phyloP scores from a whole-genome alignment of 768 basidiomycete genomes.

The Russula vinacea region DNA sequence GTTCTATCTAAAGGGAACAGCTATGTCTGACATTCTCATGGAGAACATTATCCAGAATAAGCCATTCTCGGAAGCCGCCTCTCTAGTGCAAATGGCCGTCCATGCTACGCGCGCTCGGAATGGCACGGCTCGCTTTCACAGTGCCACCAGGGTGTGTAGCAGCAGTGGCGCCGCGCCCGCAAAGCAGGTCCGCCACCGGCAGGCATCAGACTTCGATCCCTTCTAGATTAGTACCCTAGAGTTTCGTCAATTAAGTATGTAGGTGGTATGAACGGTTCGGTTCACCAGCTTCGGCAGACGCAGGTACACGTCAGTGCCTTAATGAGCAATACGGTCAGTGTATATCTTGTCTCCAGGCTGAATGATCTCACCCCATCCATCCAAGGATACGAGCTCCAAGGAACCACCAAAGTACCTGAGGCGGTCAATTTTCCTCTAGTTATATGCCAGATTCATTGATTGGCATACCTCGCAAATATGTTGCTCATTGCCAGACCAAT shows the following conservation, averaged over 20 bases:
- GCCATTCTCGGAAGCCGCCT: background rate
- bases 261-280: slow-evolving; percentile 14
- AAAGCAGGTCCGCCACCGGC: background rate
- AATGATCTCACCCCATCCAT: slow-evolving; percentile 72
- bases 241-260: slow-evolving; percentile 2
- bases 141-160: background rate
- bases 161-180: background rate
- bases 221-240: slow-evolving; percentile 79
- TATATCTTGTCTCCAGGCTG: slow-evolving; percentile 3
- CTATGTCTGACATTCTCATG: background rate
- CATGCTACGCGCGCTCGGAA: background rate
- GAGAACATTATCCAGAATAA: slow-evolving; percentile 1
- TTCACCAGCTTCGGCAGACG: slow-evolving; percentile 76
- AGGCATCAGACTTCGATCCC: slow-evolving; percentile 66
- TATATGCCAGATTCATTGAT: background rate
- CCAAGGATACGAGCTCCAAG: slow-evolving; percentile 70
- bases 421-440: background rate
- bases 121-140: background rate
- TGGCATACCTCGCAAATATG: slow-evolving; percentile 73
- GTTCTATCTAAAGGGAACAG: background rate
- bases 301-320: slow-evolving; percentile 81
- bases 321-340: slow-evolving; percentile 16
- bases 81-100: background rate
- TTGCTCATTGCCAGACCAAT: slow-evolving; percentile 88
- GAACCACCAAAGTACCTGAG: slow-evolving; percentile 79